Percentiles rank a stretch among this genome's conserved stretches.
Evolutionary conservation across 2,329 filamentous ascomycete species (phyloP).

Genomic region (Fusarium udum): DNA sequence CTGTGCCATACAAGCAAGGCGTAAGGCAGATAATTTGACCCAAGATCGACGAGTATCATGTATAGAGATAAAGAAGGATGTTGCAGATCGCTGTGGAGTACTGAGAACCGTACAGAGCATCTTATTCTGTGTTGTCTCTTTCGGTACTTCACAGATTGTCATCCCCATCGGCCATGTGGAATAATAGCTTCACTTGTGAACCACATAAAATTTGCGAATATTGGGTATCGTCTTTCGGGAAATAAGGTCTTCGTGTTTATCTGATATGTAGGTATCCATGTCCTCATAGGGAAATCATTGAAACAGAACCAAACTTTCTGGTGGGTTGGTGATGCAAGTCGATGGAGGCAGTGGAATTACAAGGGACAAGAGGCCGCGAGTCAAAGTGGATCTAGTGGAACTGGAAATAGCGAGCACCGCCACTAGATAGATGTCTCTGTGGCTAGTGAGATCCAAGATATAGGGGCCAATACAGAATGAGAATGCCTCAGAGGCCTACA

Average conservation of each 20-base stretch:
- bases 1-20: not conserved
- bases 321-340: constrained; percentile 28
- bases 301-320: constrained; percentile 22
- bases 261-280: not conserved
- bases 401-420: constrained; percentile 30
- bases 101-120: constrained; percentile 7
- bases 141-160: not conserved
- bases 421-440: constrained; percentile 15
- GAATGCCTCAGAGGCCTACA: constrained; percentile 14
- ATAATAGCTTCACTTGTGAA: not conserved
- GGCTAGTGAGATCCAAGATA: constrained; percentile 18
- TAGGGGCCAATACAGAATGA: not conserved
- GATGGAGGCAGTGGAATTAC: constrained; percentile 32
- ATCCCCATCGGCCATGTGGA: not conserved
- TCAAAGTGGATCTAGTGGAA: constrained; percentile 30
- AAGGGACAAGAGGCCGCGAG: constrained; percentile 40
- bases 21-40: constrained; percentile 2
- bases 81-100: constrained; percentile 29
- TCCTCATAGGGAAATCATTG: constrained; percentile 15
- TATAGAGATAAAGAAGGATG: constrained; percentile 14
- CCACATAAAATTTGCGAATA: constrained; percentile 1
- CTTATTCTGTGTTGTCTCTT: not conserved
- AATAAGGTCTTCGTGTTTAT: not conserved
- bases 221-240: not conserved
- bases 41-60: constrained; percentile 12